Conservation (phyloP, 1,284 basidiomycete species). For the Ceraceosorus bombacis region DNA sequence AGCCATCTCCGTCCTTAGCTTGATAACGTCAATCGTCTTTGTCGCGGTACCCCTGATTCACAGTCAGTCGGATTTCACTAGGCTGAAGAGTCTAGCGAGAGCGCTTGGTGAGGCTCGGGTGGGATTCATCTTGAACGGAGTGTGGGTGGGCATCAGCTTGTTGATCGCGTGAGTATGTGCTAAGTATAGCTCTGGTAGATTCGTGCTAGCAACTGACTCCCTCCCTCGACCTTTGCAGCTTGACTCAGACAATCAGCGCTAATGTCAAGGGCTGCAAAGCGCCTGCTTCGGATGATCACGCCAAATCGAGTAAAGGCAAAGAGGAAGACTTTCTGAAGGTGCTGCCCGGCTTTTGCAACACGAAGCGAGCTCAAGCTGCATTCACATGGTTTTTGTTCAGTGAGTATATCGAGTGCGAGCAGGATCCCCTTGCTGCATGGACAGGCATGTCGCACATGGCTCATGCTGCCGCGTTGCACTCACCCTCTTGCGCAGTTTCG, state of each 20-base stretch:
- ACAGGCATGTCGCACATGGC: neutral
- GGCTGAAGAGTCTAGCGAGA: slow-evolving; percentile 9
- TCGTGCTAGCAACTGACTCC: neutral
- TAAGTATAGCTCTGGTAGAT: neutral
- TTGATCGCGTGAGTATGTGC: slow-evolving; percentile 19
- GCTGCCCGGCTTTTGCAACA: slow-evolving; percentile 33
- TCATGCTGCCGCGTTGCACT: neutral
- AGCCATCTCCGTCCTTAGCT: slow-evolving; percentile 22
- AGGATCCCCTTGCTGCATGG: neutral
- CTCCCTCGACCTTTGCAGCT: slow-evolving; percentile 1
- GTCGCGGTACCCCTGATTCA: slow-evolving; percentile 30
- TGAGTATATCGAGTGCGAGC: slow-evolving; percentile 8
- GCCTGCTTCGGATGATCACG: slow-evolving; percentile 32
- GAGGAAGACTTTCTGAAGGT: slow-evolving; percentile 23
- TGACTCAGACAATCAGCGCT: slow-evolving; percentile 38
- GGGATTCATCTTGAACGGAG: slow-evolving; percentile 31
- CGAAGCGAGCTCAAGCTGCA: slow-evolving; percentile 36
- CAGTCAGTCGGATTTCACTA: slow-evolving; percentile 5
- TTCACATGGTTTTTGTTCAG: slow-evolving; percentile 39
- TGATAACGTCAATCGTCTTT: slow-evolving; percentile 24
- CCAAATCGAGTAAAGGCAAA: slow-evolving; percentile 21
- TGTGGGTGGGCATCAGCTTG: slow-evolving; percentile 24
- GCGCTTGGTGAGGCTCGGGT: slow-evolving; percentile 33
- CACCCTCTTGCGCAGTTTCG: slow-evolving; percentile 9
- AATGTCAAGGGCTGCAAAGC: slow-evolving; percentile 37